Evolutionary conservation across 78 protist species (phyloP), one percentile per base, ranked within the genome.

Genomic region (Dictyostelium firmibasis): DNA sequence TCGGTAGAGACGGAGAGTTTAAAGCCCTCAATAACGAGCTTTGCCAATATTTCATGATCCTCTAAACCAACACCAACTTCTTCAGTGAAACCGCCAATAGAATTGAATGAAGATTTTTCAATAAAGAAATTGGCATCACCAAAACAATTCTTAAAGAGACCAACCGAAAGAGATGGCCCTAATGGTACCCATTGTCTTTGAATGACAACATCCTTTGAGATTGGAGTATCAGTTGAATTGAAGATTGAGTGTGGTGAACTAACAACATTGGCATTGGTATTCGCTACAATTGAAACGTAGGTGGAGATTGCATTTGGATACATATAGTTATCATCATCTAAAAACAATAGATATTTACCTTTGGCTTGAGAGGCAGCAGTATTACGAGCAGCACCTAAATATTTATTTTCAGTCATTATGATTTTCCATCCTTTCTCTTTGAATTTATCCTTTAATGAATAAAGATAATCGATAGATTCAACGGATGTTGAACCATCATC

Each of bases 311-410:
- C 87, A 33, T 89, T 36, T 13, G 94, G 75, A 81, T 89, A 89
- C 38, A 85, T 69, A 14, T 62, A 81, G 18, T 89, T 89, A 81
- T 89, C 94, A 89, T 89, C 94, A 81, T 89, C 94, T 27, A 89
- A 20, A 47, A 89, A 89, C 35, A 79, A 69, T 2, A 89, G 5
- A 16, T 81, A 89, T 47, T 81, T 62, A 5, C 94, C 94, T 20
- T 53, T 50, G 9, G 94, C 86, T 44, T 38, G 83, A 16, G 67
- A 25, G 4, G 79, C 79, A 20, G 94, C 94, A 14, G 94, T 81
- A 43, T 89, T 89, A 62, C 94, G 72, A n/a, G 94, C 94, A 23
- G 94, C 94, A 69, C 94, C 94, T n/a, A 89, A 67, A 70, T 89
- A 89, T 33, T 85, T 81, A 81, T 89, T 89, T n/a, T 85, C 23